Evolutionary conservation across 768 basidiomycete genomes (phyloP), one percentile per base, ranked within the genome.

Genomic region (Hirschioporus abietinus): DNA sequence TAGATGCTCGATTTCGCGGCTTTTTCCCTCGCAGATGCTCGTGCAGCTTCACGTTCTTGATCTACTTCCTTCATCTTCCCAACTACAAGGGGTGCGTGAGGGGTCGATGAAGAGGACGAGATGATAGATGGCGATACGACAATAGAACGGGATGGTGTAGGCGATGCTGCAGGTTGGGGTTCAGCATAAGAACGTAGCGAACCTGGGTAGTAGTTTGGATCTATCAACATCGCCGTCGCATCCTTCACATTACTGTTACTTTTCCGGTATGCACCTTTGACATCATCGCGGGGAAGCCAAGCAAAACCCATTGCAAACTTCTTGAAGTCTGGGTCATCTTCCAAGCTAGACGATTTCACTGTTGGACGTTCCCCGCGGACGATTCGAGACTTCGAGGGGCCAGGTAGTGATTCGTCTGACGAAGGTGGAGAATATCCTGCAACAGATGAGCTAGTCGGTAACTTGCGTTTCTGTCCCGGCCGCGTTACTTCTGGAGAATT

Each of bases 1-100:
- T 93, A 93, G 63, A 93, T 93, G 74, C 87, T 82, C n/a, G 92
- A 93, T 72, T 86, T 89, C 76, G 90, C 92, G 24, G 88, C 90
- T 75, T 91, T 88, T 77, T 92, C 90, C 73, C 82, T 88, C 66
- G 81, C 81, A 35, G 89, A 87, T 23, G 82, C 84, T 67, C 88
- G 82, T 68, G 81, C 85, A 1, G 88, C 89, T 70, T 86, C 87
- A 57, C 80, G 83, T n/a, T 87, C 89, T 68, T 92, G 89, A 52
- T 91, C 90, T 26, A 91, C 74, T 73, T 91, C 91, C 67, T 82
- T 85, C 35, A 92, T 88, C 60, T 89, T 81, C 34, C 91, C 90
- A 5, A 82, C 78, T 63, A 71, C 76, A 3, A 66, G 52, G 60
- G 58, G 62, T 57, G 26, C 27, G 17, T 68, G 68, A 63, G 63